Conservation (phyloP, 2,329 filamentous ascomycete genomes). For the Ascochyta clinopodiicola region DNA sequence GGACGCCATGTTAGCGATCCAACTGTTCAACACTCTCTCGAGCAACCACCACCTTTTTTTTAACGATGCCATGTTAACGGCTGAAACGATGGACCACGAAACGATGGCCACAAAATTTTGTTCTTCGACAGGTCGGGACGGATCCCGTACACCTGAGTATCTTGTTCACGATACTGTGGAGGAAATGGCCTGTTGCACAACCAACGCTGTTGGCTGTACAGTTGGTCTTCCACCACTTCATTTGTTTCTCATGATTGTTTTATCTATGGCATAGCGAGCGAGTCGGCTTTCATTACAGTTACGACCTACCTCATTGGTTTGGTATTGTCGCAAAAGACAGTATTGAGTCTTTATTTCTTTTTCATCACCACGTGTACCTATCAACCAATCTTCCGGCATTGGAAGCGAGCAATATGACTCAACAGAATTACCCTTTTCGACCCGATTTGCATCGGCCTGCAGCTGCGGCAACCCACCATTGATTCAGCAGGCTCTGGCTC, state of each 20-base stretch:
- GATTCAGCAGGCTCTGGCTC: background rate
- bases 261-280: conserved; percentile 48
- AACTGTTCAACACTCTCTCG: conserved; percentile 39
- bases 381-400: conserved; percentile 16
- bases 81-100: conserved; percentile 38
- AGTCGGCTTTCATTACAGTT: conserved; percentile 23
- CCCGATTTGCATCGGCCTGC: conserved; percentile 11
- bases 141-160: conserved; percentile 13
- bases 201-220: conserved; percentile 17
- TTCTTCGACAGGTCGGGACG: conserved; percentile 12
- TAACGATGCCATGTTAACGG: conserved; percentile 35
- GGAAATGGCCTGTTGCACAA: conserved; percentile 2
- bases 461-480: background rate
- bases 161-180: conserved; percentile 15
- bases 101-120: conserved; percentile 26
- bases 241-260: conserved; percentile 45
- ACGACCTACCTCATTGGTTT: conserved; percentile 17
- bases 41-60: conserved; percentile 34
- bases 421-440: conserved; percentile 10
- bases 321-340: conserved; percentile 12
- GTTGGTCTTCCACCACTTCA: conserved; percentile 18
- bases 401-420: conserved; percentile 17
- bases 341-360: conserved; percentile 5
- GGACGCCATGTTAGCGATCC: conserved; percentile 46
- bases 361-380: conserved; percentile 25